These are phyloP conservation scores for Chlorella sp. DNA, from an alignment of 139 green algal species.

Conservation along the genomic window DNA sequence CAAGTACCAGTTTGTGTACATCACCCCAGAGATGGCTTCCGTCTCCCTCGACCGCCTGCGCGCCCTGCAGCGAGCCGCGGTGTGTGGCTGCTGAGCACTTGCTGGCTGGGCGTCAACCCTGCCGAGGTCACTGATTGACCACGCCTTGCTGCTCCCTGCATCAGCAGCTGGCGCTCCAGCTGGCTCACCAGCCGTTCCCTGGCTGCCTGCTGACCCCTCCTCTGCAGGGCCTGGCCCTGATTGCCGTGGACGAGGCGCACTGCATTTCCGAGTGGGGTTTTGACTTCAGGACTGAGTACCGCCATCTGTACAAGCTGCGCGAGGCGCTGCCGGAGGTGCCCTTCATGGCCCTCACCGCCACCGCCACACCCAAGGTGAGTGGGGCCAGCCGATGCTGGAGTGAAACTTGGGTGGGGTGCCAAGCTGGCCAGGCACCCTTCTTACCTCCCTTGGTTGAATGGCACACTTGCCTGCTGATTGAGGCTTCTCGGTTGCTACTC, in stretches of 20 bases:
- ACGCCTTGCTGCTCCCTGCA: background rate
- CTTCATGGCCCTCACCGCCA: slow-evolving; percentile 55
- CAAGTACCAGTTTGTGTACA: slow-evolving; percentile 67
- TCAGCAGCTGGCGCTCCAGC: too few species aligned
- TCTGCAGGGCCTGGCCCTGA: slow-evolving; percentile 45
- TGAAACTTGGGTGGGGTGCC: background rate
- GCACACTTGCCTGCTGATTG: background rate
- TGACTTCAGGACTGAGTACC: slow-evolving; percentile 63
- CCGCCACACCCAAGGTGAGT: slow-evolving; percentile 34
- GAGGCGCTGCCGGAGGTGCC: slow-evolving; percentile 55
- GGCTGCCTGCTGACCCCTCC: too few species aligned
- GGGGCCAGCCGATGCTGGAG: background rate
- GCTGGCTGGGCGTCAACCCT: too few species aligned
- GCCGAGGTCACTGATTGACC: too few species aligned
- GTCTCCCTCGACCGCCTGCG: slow-evolving; percentile 34
- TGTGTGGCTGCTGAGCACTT: background rate
- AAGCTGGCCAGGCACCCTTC: too few species aligned
- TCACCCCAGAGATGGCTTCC: slow-evolving; percentile 72
- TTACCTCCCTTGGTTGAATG: too few species aligned
- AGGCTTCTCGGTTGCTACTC: background rate
- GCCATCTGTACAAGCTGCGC: slow-evolving; percentile 52
- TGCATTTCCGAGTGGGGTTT: slow-evolving; percentile 61
- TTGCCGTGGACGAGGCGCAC: slow-evolving; percentile 73
- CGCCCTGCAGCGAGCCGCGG: slow-evolving; percentile 40
- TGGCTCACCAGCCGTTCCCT: too few species aligned